Percentiles rank a stretch among this genome's conserved stretches.
Conservation (phyloP, 306 rosid species). For the Calophaca sinica region DNA sequence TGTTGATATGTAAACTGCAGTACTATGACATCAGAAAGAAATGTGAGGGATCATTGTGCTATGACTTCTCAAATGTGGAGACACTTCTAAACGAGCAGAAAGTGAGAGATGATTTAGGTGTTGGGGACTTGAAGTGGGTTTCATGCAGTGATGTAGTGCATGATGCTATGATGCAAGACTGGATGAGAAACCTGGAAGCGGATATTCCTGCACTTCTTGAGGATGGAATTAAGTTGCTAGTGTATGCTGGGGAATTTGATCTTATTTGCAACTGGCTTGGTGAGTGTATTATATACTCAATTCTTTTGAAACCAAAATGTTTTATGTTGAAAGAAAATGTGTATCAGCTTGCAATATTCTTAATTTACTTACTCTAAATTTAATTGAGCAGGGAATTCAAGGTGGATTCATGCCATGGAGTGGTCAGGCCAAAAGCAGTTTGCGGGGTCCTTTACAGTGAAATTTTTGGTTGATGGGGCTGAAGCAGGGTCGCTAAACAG, state of each 20-base stretch:
- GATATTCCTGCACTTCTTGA: slow-evolving; percentile 84
- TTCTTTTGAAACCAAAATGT: background rate
- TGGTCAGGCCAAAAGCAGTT: slow-evolving; percentile 79
- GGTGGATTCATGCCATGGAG: slow-evolving; percentile 80
- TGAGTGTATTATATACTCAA: slow-evolving; percentile 36
- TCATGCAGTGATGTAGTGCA: slow-evolving; percentile 71
- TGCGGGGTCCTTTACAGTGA: slow-evolving; percentile 44
- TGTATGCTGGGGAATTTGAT: slow-evolving; percentile 87
- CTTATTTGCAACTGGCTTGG: slow-evolving; percentile 95
- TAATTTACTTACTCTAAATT: background rate
- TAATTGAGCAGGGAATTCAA: slow-evolving; percentile 68
- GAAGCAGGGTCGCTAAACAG: slow-evolving; percentile 69
- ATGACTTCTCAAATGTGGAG: slow-evolving; percentile 83
- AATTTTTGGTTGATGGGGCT: slow-evolving; percentile 61
- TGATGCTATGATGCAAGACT: slow-evolving; percentile 65
- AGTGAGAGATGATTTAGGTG: slow-evolving; percentile 73
- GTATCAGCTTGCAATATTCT: too few species aligned
- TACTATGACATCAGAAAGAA: slow-evolving; percentile 82
- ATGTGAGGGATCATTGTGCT: slow-evolving; percentile 73
- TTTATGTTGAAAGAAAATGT: background rate
- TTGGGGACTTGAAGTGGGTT: slow-evolving; percentile 64
- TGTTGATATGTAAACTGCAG: slow-evolving; percentile 51
- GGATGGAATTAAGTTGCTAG: slow-evolving; percentile 76
- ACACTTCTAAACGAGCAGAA: slow-evolving; percentile 53
- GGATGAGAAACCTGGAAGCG: slow-evolving; percentile 85